These are phyloP conservation scores for Artemisia annua DNA, from an alignment of 129 eudicot species.

Conservation along the genomic window DNA sequence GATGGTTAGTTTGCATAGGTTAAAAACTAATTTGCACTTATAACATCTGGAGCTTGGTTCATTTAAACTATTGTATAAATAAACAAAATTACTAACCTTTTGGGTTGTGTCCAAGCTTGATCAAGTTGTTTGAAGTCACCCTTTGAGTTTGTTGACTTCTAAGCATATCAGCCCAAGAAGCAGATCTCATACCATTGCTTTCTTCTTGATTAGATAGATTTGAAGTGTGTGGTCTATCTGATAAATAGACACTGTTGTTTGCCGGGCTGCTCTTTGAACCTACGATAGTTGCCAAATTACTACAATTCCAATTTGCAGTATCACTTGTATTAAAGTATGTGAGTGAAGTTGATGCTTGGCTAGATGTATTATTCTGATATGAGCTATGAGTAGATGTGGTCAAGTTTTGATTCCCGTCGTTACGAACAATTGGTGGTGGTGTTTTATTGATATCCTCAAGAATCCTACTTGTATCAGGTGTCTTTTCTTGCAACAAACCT, in stretches of 20 bases:
- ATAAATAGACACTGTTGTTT: slow-evolving; percentile 6
- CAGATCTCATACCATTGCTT: slow-evolving; percentile 8
- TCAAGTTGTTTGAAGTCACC: slow-evolving; percentile 24
- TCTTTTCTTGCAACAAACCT: slow-evolving; percentile 40
- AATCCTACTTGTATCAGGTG: slow-evolving; percentile 7
- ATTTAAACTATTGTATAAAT: neutral
- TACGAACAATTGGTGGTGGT: slow-evolving; percentile 20
- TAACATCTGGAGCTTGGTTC: neutral
- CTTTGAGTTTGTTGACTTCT: slow-evolving; percentile 27
- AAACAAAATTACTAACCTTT: slow-evolving; percentile 19
- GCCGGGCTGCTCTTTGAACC: slow-evolving; percentile 16
- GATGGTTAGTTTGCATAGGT: neutral
- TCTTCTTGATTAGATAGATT: slow-evolving; percentile 14
- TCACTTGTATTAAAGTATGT: slow-evolving; percentile 12
- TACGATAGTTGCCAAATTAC: slow-evolving; percentile 35
- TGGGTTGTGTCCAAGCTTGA: slow-evolving; percentile 20
- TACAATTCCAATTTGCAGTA: slow-evolving; percentile 32
- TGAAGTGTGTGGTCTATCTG: slow-evolving; percentile 3
- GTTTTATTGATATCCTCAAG: slow-evolving; percentile 16
- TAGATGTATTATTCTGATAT: slow-evolving; percentile 4
- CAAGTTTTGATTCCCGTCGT: slow-evolving; percentile 24
- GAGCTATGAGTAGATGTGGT: slow-evolving; percentile 2
- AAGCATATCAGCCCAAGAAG: slow-evolving; percentile 21
- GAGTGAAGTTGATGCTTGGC: slow-evolving; percentile 1
- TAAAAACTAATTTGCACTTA: neutral